A percentile compares a stretch with the other conserved stretches of the same genome.
These are phyloP conservation scores for Arabidopsis hybrid DNA, from an alignment of 441 rosid species.

Conservation along the genomic window DNA sequence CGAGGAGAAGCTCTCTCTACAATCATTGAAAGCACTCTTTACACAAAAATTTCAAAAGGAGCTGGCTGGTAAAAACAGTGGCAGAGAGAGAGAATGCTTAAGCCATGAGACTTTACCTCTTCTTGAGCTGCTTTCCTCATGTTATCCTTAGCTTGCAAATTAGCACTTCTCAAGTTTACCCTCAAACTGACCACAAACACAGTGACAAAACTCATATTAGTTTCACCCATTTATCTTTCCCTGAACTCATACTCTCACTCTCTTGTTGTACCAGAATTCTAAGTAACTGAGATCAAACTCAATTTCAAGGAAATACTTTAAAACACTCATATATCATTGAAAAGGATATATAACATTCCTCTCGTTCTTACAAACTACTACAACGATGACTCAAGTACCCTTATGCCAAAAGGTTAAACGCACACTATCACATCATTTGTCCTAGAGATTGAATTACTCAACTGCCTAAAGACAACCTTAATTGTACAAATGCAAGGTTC, in stretches of 20 bases:
- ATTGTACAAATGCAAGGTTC: background rate
- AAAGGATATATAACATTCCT: background rate
- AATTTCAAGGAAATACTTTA: background rate
- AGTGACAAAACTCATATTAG: slow-evolving; percentile 27
- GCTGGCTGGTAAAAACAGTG: background rate
- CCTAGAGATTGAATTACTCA: background rate
- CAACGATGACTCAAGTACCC: background rate
- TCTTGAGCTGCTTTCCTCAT: slow-evolving; percentile 85
- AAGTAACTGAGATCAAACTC: background rate
- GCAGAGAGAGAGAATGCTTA: slow-evolving; percentile 15
- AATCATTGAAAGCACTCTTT: slow-evolving; percentile 36
- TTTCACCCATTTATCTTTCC: background rate
- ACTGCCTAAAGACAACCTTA: background rate
- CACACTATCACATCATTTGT: background rate
- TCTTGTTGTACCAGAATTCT: background rate
- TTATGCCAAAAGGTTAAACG: background rate
- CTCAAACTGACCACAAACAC: slow-evolving; percentile 61
- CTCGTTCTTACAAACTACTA: too few relatives aligned
- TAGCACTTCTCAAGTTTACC: slow-evolving; percentile 77
- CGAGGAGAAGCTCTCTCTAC: slow-evolving; percentile 93
- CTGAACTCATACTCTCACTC: background rate
- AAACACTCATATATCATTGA: background rate
- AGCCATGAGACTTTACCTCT: slow-evolving; percentile 59
- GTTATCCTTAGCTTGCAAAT: slow-evolving; percentile 89
- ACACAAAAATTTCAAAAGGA: background rate